Evolutionary conservation across 768 basidiomycete species (phyloP).

Genomic region (Trametes cingulata): DNA sequence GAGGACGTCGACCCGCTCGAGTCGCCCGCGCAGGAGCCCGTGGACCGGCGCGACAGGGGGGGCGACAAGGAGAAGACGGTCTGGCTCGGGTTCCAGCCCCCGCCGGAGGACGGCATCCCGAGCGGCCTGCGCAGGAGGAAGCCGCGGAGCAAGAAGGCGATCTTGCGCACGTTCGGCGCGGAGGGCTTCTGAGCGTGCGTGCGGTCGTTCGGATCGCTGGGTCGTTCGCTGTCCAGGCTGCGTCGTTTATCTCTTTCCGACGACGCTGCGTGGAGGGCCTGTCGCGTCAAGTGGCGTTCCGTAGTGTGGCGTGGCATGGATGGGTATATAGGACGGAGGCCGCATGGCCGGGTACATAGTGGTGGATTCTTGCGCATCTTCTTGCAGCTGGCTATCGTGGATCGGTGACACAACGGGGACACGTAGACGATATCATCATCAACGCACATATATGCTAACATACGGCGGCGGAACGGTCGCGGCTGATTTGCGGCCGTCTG

Average conservation of each 20-base stretch:
- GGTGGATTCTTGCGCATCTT: not conserved
- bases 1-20: slow-evolving; percentile 20
- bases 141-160: slow-evolving; percentile 29
- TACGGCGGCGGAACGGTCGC: not conserved
- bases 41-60: not conserved
- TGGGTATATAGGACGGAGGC: too few relatives aligned
- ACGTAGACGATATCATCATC: not conserved
- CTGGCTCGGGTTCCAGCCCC: slow-evolving; percentile 32
- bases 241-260: not conserved
- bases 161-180: slow-evolving; percentile 26
- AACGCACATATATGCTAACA: not conserved
- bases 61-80: slow-evolving; percentile 16
- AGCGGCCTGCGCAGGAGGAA: slow-evolving; percentile 29
- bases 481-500: not conserved
- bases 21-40: slow-evolving; percentile 5
- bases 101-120: slow-evolving; percentile 27
- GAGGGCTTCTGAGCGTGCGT: slow-evolving; percentile 14
- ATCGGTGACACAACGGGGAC: not conserved
- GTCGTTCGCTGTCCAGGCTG: not conserved
- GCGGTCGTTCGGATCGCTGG: not conserved
- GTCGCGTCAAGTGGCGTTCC: not conserved
- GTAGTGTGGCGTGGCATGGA: too few relatives aligned
- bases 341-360: slow-evolving; percentile 5
- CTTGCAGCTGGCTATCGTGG: not conserved
- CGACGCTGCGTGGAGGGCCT: not conserved